These are phyloP conservation scores for Phytophthora idaei DNA, from an alignment of 352 stramenopile genomes.

Conservation along the genomic window DNA sequence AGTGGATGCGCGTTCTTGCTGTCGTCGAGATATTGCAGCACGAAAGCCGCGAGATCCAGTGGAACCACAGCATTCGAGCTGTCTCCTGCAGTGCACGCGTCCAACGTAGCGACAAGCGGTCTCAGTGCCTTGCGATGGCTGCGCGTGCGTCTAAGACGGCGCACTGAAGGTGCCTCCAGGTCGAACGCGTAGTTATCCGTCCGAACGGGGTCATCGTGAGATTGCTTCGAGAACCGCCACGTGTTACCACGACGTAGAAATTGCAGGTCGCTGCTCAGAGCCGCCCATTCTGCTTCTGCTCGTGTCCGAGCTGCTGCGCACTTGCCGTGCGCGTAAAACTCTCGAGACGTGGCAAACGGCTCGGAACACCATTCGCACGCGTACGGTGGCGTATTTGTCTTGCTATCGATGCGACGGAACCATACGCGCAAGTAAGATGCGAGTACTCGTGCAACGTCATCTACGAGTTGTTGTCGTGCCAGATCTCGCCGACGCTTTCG, in stretches of 20 bases:
- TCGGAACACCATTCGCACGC: slow-evolving; percentile 38
- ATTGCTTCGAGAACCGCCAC: slow-evolving; percentile 7
- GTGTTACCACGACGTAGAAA: slow-evolving; percentile 12
- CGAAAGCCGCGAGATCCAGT: slow-evolving; percentile 21
- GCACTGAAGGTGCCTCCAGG: slow-evolving; percentile 23
- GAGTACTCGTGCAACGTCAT: slow-evolving; percentile 27
- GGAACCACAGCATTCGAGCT: slow-evolving; percentile 13
- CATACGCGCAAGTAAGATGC: slow-evolving; percentile 25
- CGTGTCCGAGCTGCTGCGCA: slow-evolving; percentile 14
- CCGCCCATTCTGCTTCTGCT: slow-evolving; percentile 27
- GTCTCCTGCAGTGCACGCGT: slow-evolving; percentile 19
- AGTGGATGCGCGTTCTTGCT: slow-evolving; percentile 16
- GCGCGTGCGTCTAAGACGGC: slow-evolving; percentile 13
- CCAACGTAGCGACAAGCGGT: slow-evolving; percentile 22
- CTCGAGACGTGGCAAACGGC: slow-evolving; percentile 21
- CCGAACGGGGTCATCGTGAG: slow-evolving; percentile 1
- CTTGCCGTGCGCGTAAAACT: slow-evolving; percentile 36
- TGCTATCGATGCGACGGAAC: slow-evolving; percentile 30
- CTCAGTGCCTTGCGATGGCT: slow-evolving; percentile 25
- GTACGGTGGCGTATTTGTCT: slow-evolving; percentile 30
- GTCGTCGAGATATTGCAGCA: slow-evolving; percentile 25
- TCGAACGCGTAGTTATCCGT: slow-evolving; percentile 14
- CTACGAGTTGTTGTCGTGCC: slow-evolving; percentile 20
- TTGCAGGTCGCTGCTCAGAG: slow-evolving; percentile 20
- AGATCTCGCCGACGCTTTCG: slow-evolving; percentile 9